Evolutionary conservation across 108 stramenopile genomes (phyloP).

Genomic region (Nannochloropsis gaditana): DNA sequence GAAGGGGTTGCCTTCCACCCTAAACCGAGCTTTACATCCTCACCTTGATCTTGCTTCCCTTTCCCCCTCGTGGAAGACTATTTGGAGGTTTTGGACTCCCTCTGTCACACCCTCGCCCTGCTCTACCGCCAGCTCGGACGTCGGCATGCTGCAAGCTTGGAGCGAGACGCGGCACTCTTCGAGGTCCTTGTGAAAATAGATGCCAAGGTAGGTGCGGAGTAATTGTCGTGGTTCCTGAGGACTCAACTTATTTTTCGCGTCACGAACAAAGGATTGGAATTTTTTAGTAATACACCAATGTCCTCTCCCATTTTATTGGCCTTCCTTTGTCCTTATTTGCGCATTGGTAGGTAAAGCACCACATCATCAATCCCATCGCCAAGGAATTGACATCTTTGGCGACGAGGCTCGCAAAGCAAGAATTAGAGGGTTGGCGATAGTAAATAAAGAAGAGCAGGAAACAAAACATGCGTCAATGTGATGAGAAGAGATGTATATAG

Average conservation of each 20-base stretch:
- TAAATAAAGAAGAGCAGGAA: not conserved
- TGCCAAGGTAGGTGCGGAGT: not conserved
- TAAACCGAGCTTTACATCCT: no score
- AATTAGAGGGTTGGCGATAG: conserved; percentile 2
- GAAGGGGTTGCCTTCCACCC: no score
- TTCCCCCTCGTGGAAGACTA: not conserved
- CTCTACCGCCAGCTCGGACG: not conserved
- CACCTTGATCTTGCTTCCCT: no score
- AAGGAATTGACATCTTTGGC: not conserved
- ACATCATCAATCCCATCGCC: conserved; percentile 4
- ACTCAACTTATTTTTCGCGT: no score
- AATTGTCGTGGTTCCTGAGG: no score
- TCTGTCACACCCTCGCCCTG: not conserved
- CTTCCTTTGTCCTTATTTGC: not conserved
- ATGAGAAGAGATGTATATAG: no score
- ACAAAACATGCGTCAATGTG: no score
- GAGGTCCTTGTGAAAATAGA: not conserved
- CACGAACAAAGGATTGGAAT: no score
- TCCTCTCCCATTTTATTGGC: not conserved
- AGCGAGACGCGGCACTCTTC: not conserved
- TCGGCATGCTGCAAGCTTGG: not conserved
- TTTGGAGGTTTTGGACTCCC: not conserved
- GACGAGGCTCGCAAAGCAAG: not conserved
- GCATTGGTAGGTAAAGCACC: not conserved
- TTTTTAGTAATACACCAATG: no score